Evolutionary conservation across 2,329 filamentous ascomycete species (phyloP).

Genomic region (Zymoseptoria brevis): DNA sequence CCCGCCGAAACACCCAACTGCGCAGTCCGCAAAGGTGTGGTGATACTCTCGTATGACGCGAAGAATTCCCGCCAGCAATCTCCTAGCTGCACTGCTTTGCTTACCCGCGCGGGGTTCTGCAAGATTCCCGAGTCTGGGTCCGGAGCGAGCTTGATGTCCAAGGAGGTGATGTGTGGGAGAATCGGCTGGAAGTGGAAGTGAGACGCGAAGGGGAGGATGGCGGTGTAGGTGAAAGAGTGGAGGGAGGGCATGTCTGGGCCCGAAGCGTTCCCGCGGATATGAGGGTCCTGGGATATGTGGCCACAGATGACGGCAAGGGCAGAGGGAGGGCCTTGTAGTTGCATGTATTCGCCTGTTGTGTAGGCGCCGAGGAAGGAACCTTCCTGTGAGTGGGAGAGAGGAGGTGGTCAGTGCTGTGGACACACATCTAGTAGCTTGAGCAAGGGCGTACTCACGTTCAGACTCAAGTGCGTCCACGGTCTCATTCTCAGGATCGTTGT

Average conservation of each 20-base stretch:
- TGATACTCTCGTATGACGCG: constrained; percentile 17
- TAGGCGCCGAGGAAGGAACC: constrained; percentile 66
- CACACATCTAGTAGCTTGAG: background rate
- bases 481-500: constrained; percentile 48
- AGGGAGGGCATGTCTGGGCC: constrained; percentile 3
- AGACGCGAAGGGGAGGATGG: constrained; percentile 27
- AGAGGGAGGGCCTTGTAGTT: constrained; percentile 44
- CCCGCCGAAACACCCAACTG: background rate
- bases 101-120: constrained; percentile 30
- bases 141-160: constrained; percentile 38
- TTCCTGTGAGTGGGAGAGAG: no score
- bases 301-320: background rate
- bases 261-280: background rate
- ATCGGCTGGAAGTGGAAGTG: constrained; percentile 22
- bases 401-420: background rate
- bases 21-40: background rate
- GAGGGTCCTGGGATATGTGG: background rate
- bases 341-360: constrained; percentile 62
- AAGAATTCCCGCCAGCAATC: constrained; percentile 33
- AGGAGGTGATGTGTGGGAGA: constrained; percentile 18
- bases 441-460: constrained; percentile 42
- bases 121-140: constrained; percentile 33
- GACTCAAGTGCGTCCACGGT: constrained; percentile 56
- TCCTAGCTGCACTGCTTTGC: constrained; percentile 32
- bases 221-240: constrained; percentile 27